Evolutionary conservation across 768 basidiomycete genomes (phyloP).

Genomic region (Coprinopsis marcescibilis): DNA sequence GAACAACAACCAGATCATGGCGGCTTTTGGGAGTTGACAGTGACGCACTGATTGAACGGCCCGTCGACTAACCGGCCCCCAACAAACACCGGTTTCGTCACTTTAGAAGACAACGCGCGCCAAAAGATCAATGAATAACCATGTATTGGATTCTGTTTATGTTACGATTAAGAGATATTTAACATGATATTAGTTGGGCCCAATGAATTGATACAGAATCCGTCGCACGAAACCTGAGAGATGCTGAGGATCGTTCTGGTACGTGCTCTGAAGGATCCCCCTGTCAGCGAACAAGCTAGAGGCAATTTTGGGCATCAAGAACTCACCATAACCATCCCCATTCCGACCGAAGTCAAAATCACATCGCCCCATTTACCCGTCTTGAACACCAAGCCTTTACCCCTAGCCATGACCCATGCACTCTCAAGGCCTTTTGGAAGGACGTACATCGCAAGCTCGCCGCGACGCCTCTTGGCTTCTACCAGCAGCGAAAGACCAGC

Average conservation of each 20-base stretch:
- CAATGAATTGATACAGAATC: conserved; percentile 85
- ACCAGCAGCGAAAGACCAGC: conserved; percentile 77
- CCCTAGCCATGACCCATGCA: conserved; percentile 76
- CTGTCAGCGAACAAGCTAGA: conserved; percentile 27
- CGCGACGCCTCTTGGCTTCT: conserved; percentile 83
- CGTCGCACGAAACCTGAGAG: conserved; percentile 75
- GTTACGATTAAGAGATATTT: no score
- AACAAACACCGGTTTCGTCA: no score
- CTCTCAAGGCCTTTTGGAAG: conserved; percentile 89
- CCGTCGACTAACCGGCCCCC: neutral
- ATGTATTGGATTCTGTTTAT: no score
- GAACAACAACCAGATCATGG: conserved; percentile 9
- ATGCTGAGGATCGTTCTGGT: conserved; percentile 78
- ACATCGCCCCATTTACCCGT: conserved; percentile 67
- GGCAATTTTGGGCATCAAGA: conserved; percentile 4
- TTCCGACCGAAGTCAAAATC: conserved; percentile 40
- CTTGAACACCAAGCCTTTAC: conserved; percentile 67
- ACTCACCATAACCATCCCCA: conserved; percentile 87
- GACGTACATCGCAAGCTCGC: conserved; percentile 89
- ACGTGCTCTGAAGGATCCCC: conserved; percentile 54
- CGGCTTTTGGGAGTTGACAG: neutral
- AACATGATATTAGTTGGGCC: conserved; percentile 75
- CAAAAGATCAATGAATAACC: no score
- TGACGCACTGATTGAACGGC: neutral
- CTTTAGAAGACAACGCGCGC: no score